These are phyloP conservation scores for Thelephora terrestris DNA, from an alignment of 1,284 basidiomycete species.

Conservation along the genomic window DNA sequence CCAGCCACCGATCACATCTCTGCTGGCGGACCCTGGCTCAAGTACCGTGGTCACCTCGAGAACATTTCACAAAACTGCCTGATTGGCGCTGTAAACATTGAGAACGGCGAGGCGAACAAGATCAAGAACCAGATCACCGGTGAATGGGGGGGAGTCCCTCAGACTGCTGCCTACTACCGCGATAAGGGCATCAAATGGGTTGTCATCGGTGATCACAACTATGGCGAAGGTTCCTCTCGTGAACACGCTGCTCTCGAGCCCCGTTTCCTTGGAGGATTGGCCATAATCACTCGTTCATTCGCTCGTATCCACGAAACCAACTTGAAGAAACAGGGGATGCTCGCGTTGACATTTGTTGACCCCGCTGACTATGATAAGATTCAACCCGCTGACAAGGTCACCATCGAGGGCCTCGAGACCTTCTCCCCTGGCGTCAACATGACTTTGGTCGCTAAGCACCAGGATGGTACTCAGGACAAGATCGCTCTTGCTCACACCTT, in stretches of 20 bases:
- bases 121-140: conserved; percentile 88
- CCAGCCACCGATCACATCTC: conserved; percentile 81
- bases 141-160: conserved; percentile 79
- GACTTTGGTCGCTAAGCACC: conserved; percentile 71
- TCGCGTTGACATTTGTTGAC: conserved; percentile 83
- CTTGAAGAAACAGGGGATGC: conserved; percentile 97
- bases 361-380: conserved; percentile 88
- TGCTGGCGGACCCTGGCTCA: conserved; percentile 98
- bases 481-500: conserved; percentile 70
- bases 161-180: conserved; percentile 82
- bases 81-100: conserved; percentile 93
- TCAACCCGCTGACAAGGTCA: conserved; percentile 73
- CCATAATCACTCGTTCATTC: conserved; percentile 92
- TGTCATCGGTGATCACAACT: conserved; percentile 91
- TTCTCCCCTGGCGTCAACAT: conserved; percentile 87
- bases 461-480: conserved; percentile 70
- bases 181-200: conserved; percentile 91
- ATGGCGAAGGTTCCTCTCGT: conserved; percentile 96
- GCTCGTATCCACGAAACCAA: conserved; percentile 99
- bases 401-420: conserved; percentile 73
- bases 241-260: conserved; percentile 98
- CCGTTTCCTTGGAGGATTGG: conserved; percentile 90
- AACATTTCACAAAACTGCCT: conserved; percentile 99
- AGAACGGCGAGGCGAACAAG: conserved; percentile 95
- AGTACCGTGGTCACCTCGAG: conserved; percentile 97